Evolutionary conservation across 2,329 filamentous ascomycete genomes (phyloP).

Genomic region (Xylariaceae sp.): DNA sequence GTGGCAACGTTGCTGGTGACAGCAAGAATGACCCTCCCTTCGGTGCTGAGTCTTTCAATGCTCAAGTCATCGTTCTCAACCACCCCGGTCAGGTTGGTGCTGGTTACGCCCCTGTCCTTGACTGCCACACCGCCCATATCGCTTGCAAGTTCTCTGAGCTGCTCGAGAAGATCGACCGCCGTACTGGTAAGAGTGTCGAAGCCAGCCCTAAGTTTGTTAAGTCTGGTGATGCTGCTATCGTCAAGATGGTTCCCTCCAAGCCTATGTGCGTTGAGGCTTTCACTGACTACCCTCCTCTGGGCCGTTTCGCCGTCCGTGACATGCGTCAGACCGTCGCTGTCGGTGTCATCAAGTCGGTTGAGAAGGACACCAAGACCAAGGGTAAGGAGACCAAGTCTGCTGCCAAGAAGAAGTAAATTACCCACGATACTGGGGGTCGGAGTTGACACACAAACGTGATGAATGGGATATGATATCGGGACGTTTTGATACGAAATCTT

Average conservation of each 20-base stretch:
- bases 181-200: slow-evolving; percentile 98
- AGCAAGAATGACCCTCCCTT: slow-evolving; percentile 98
- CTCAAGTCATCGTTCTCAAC: slow-evolving; percentile 99
- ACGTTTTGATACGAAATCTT: slow-evolving; percentile 38
- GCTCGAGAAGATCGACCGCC: slow-evolving; percentile 99
- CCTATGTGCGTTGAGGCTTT: slow-evolving; percentile 99
- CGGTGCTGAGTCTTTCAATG: slow-evolving; percentile 93
- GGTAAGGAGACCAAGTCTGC: slow-evolving; percentile 76
- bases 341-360: slow-evolving; percentile 91
- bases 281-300: slow-evolving; percentile 99
- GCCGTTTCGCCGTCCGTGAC: slow-evolving; percentile 99
- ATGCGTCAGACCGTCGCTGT: slow-evolving; percentile 91
- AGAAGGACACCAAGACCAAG: slow-evolving; percentile 60
- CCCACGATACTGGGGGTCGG: slow-evolving; percentile 23
- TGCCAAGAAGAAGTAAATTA: slow-evolving; percentile 73
- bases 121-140: slow-evolving; percentile 99
- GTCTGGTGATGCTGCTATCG: slow-evolving; percentile 99
- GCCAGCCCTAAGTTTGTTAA: slow-evolving; percentile 98
- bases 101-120: slow-evolving; percentile 98
- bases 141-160: slow-evolving; percentile 99
- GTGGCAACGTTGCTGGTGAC: slow-evolving; percentile 99
- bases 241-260: slow-evolving; percentile 99
- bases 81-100: slow-evolving; percentile 99
- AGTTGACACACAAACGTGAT: slow-evolving; percentile 18
- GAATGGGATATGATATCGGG: slow-evolving; percentile 34